A percentile compares a stretch with the other conserved stretches of the same genome.
Evolutionary conservation across 2,329 filamentous ascomycete species (phyloP).

Genomic region (Colletotrichum karsti): DNA sequence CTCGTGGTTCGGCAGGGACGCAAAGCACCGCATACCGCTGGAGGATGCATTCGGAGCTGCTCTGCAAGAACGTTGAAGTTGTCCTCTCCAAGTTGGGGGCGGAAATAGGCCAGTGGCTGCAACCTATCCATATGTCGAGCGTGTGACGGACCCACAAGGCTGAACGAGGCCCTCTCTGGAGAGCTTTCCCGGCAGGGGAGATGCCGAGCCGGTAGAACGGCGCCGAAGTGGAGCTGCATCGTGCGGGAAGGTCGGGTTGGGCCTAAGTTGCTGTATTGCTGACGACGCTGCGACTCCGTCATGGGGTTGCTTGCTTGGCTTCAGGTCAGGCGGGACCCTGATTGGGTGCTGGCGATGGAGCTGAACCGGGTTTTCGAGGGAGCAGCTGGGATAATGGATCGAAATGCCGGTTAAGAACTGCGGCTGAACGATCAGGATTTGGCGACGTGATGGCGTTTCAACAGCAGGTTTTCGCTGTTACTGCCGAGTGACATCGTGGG

Average conservation of each 20-base stretch:
- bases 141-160: slow-evolving; percentile 24
- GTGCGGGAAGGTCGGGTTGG: not conserved
- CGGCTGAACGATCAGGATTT: not conserved
- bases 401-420: not conserved
- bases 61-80: too few relatives aligned
- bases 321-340: not conserved
- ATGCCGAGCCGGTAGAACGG: slow-evolving; percentile 22
- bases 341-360: not conserved
- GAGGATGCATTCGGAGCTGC: too few relatives aligned
- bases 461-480: too few relatives aligned
- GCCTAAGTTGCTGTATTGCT: not conserved
- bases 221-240: slow-evolving; percentile 12
- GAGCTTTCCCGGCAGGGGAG: not conserved
- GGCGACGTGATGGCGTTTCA: not conserved
- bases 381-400: not conserved
- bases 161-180: not conserved
- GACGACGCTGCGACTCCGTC: slow-evolving; percentile 1
- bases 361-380: not conserved
- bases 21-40: too few relatives aligned
- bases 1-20: too few relatives aligned
- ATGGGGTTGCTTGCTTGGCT: not conserved
- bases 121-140: too few relatives aligned
- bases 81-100: not conserved
- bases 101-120: not conserved
- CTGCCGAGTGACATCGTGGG: too few relatives aligned